phyloP scores from a whole-genome alignment of 352 stramenopile genomes.

The Phytopythium oedochilum region DNA sequence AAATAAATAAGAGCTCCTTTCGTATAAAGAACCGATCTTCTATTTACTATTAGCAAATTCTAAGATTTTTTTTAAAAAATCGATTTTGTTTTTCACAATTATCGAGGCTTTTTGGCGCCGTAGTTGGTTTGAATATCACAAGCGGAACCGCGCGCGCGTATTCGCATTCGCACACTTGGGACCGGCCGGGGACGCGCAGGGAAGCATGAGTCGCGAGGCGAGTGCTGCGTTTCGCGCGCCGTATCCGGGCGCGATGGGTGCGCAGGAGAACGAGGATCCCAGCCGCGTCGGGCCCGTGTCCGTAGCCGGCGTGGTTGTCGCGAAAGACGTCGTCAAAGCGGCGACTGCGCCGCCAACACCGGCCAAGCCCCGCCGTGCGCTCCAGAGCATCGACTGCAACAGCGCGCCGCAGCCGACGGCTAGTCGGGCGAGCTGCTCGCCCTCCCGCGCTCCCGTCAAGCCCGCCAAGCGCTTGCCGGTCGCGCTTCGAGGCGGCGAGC shows the following conservation, averaged over 20 bases:
- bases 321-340: conserved; percentile 11
- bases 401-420: not conserved
- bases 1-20: too few relatives aligned
- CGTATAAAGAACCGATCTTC: too few relatives aligned
- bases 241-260: not conserved
- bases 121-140: not conserved
- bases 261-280: conserved; percentile 34
- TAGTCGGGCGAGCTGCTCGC: not conserved
- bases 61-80: too few relatives aligned
- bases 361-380: conserved; percentile 14
- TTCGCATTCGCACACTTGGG: not conserved
- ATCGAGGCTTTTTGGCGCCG: too few relatives aligned
- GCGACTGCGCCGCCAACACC: not conserved
- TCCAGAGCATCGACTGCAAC: conserved; percentile 29
- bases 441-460: not conserved
- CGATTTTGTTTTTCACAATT: too few relatives aligned
- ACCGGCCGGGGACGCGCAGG: not conserved
- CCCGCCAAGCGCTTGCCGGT: not conserved
- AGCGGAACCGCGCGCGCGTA: not conserved
- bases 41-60: too few relatives aligned
- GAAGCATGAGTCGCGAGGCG: conserved; percentile 15
- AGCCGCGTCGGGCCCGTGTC: not conserved
- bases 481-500: not conserved
- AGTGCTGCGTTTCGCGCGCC: not conserved
- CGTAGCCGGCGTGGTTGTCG: conserved; percentile 4